Percentiles rank a stretch among this genome's conserved stretches.
Evolutionary conservation across 2,329 filamentous ascomycete genomes (phyloP).

Genomic region (Didymella pinodella): DNA sequence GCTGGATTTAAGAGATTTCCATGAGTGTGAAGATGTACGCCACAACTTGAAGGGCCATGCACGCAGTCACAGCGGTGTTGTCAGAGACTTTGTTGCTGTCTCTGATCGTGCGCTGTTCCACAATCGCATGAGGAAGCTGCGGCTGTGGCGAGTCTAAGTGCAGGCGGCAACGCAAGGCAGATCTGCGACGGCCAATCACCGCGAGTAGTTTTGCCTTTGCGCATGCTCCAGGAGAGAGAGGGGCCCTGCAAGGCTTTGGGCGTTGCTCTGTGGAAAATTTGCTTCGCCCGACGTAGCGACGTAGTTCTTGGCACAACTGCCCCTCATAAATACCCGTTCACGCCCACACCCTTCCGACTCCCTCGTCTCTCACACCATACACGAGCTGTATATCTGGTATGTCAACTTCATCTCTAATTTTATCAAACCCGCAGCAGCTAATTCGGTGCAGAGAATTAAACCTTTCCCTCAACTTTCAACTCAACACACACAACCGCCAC

Average conservation of each 20-base stretch:
- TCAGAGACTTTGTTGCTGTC: constrained; percentile 9
- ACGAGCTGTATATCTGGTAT: no score
- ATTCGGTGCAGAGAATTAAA: constrained; percentile 2
- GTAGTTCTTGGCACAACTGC: not conserved
- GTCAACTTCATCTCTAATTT: no score
- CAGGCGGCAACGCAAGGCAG: constrained; percentile 29
- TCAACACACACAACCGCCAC: constrained; percentile 56
- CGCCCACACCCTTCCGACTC: not conserved
- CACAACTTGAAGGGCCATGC: not conserved
- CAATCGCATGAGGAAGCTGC: constrained; percentile 34
- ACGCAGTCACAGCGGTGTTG: not conserved
- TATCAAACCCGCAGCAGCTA: no score
- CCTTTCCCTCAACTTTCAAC: constrained; percentile 39
- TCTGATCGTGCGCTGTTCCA: constrained; percentile 2
- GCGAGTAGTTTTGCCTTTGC: constrained; percentile 6
- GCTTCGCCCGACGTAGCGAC: constrained; percentile 1
- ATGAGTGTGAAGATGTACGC: not conserved
- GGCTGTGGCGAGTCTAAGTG: constrained; percentile 31
- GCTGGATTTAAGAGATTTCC: not conserved
- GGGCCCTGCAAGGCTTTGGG: constrained; percentile 23
- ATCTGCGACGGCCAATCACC: constrained; percentile 25
- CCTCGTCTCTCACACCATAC: no score
- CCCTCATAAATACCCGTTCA: constrained; percentile 1
- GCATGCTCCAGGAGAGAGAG: constrained; percentile 17
- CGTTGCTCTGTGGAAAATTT: constrained; percentile 14